Percentiles rank a stretch among this genome's conserved stretches.
Conservation (phyloP, 805 yeast genomes). For the Yarrowia sp. region DNA sequence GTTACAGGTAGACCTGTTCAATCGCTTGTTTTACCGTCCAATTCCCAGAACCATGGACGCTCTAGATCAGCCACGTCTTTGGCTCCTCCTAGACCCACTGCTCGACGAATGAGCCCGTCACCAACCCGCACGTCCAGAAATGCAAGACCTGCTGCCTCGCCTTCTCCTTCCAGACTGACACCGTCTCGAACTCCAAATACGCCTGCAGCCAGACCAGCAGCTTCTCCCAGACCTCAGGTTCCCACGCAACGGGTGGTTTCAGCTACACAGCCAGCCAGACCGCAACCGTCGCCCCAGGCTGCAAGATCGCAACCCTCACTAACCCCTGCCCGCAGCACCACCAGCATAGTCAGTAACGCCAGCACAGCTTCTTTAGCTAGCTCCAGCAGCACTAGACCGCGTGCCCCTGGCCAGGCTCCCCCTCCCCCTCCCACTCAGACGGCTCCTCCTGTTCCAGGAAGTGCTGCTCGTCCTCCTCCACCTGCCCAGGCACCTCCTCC, state of each 20-base stretch:
- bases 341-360: not conserved
- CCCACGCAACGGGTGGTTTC: not conserved
- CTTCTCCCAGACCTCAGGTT: not conserved
- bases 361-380: not conserved
- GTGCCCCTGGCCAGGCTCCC: not conserved
- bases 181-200: not conserved
- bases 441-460: not conserved
- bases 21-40: not conserved
- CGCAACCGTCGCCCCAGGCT: not conserved
- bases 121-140: not conserved
- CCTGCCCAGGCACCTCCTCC: slow-evolving; percentile 1
- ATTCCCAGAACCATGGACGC: not conserved
- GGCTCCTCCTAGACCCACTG: not conserved
- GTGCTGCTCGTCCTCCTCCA: not conserved
- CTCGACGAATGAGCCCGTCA: not conserved
- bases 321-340: not conserved
- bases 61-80: not conserved
- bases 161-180: not conserved
- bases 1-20: not conserved
- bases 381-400: not conserved
- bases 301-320: not conserved
- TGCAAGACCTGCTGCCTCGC: slow-evolving; percentile 12
- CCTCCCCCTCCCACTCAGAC: not conserved
- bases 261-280: not conserved
- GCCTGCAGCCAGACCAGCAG: not conserved